Conservation (phyloP, 495 filamentous ascomycete species). For the Hypoxylon intermedium region DNA sequence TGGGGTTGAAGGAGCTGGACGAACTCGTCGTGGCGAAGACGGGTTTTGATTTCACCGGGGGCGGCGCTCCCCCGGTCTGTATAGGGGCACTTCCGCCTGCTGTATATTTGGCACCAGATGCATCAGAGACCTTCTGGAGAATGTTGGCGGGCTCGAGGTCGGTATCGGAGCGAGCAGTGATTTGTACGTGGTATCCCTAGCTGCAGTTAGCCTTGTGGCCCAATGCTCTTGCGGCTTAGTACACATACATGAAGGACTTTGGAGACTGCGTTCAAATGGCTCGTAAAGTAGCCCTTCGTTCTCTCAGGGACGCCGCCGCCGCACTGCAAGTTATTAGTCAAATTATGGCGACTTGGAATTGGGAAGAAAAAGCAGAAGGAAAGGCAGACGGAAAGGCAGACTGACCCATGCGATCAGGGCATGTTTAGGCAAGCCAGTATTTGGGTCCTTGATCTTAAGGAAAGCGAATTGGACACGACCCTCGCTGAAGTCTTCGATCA, state of each 20-base stretch:
- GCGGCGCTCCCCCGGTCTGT: constrained; percentile 63
- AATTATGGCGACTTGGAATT: background rate
- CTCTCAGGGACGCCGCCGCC: constrained; percentile 97
- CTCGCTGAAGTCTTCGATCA: constrained; percentile 98
- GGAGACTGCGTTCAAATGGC: constrained; percentile 84
- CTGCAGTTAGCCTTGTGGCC: constrained; percentile 45
- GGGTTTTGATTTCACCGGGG: constrained; percentile 81
- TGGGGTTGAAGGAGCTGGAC: constrained; percentile 69
- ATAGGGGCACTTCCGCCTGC: constrained; percentile 61
- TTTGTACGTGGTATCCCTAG: constrained; percentile 90
- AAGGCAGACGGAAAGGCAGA: no score
- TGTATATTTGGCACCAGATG: constrained; percentile 94
- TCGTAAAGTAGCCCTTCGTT: constrained; percentile 98
- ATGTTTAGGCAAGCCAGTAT: constrained; percentile 88
- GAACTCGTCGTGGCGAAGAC: constrained; percentile 79
- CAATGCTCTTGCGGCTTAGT: constrained; percentile 1
- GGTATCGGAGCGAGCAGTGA: constrained; percentile 88
- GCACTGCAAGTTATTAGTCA: constrained; percentile 58
- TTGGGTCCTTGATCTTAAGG: constrained; percentile 93
- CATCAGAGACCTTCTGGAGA: constrained; percentile 91
- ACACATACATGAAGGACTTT: constrained; percentile 82
- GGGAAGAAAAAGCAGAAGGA: constrained; percentile 47
- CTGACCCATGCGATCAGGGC: constrained; percentile 85
- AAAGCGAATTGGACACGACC: constrained; percentile 96
- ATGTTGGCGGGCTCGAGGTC: constrained; percentile 89